Conservation (phyloP, 2,329 filamentous ascomycete species). For the Didymella pomorum region DNA sequence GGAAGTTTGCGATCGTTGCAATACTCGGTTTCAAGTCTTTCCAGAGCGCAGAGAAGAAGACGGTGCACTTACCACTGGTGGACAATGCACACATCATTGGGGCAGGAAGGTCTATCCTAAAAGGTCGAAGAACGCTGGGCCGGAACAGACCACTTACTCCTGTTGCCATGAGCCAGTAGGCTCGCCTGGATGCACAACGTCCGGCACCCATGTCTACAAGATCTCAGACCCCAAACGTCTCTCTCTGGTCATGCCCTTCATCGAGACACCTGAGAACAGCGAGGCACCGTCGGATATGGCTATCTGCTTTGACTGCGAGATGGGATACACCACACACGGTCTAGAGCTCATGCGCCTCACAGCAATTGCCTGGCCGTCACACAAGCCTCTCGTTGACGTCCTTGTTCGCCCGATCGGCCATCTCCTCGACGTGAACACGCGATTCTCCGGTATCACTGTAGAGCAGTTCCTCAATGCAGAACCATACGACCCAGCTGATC, state of each 20-base stretch:
- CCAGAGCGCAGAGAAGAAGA: slow-evolving; percentile 78
- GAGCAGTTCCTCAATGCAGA: slow-evolving; percentile 76
- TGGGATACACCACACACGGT: slow-evolving; percentile 91
- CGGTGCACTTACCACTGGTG: slow-evolving; percentile 80
- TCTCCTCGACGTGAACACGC: slow-evolving; percentile 88
- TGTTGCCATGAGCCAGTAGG: slow-evolving; percentile 83
- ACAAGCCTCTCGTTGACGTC: slow-evolving; percentile 78
- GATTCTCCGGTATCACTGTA: slow-evolving; percentile 85
- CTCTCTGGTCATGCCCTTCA: slow-evolving; percentile 80
- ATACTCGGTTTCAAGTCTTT: slow-evolving; percentile 87
- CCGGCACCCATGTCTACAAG: slow-evolving; percentile 86
- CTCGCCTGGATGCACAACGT: slow-evolving; percentile 77
- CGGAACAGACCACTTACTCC: slow-evolving; percentile 67
- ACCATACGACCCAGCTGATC: slow-evolving; percentile 39
- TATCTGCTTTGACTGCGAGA: slow-evolving; percentile 94
- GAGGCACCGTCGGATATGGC: slow-evolving; percentile 58
- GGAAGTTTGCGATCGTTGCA: slow-evolving; percentile 90
- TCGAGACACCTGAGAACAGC: slow-evolving; percentile 74
- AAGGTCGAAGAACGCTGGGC: slow-evolving; percentile 62
- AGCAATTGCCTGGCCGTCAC: slow-evolving; percentile 84
- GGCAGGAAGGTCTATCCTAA: slow-evolving; percentile 68
- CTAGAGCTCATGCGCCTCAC: slow-evolving; percentile 91
- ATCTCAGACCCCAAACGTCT: slow-evolving; percentile 77
- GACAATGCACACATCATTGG: slow-evolving; percentile 81
- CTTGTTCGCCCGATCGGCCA: slow-evolving; percentile 85